Evolutionary conservation across 441 rosid species (phyloP).

Genomic region (Omphalea diandra): DNA sequence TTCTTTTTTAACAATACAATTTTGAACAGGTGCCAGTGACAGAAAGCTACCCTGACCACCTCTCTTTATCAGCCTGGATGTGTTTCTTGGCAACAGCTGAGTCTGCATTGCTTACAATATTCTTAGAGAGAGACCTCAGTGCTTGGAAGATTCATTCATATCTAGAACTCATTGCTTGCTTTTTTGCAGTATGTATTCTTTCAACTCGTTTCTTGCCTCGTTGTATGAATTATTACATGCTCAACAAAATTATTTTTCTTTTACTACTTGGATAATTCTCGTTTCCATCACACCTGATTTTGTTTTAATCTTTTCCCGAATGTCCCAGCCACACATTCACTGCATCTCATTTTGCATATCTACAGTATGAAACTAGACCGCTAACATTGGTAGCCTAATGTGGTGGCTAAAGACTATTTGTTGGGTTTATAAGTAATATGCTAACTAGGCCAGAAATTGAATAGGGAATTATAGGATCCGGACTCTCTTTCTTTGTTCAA

Average conservation of each 20-base stretch:
- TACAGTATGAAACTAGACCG: no score
- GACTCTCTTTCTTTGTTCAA: constrained; percentile 37
- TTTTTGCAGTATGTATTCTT: background rate
- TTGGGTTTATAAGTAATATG: no score
- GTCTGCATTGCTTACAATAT: constrained; percentile 37
- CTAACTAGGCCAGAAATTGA: background rate
- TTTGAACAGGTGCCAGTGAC: constrained; percentile 48
- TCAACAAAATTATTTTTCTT: no score
- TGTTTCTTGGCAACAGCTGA: constrained; percentile 47
- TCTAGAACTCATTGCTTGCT: background rate
- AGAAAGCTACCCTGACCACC: constrained; percentile 42
- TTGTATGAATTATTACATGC: no score
- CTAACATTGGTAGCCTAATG: no score
- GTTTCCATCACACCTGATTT: no score
- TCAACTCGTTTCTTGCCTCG: background rate
- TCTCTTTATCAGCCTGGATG: constrained; percentile 62
- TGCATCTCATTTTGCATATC: no score
- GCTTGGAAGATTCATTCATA: constrained; percentile 20
- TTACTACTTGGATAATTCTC: no score
- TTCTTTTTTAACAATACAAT: no score
- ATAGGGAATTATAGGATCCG: background rate
- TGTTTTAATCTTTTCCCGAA: no score
- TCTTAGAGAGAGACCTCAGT: constrained; percentile 38
- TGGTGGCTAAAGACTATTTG: no score
- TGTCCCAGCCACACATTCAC: no score